Conservation (phyloP, 208 protist species). For the Trypanosoma theileri region DNA sequence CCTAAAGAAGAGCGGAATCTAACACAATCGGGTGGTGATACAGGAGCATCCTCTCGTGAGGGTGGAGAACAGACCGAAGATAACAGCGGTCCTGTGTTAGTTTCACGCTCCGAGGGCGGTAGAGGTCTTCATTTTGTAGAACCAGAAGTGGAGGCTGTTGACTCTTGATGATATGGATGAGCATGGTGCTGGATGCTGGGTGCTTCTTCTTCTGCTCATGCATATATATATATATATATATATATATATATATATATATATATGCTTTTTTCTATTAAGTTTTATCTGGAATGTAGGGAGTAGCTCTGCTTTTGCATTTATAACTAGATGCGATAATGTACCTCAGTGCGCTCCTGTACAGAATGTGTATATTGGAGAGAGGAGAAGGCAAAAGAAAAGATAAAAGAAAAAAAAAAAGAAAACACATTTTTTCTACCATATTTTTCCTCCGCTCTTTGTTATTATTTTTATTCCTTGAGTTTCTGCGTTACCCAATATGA, state of each 20-base stretch:
- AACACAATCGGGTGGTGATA: background rate
- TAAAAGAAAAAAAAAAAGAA: background rate
- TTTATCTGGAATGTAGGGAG: no score
- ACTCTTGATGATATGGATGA: background rate
- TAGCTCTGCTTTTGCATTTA: no score
- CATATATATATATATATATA: constrained; percentile 1
- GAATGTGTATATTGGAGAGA: no score
- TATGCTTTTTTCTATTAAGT: no score
- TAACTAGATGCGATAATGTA: no score
- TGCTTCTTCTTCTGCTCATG: background rate
- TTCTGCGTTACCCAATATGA: background rate
- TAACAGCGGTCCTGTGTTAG: background rate
- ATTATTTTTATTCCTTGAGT: background rate
- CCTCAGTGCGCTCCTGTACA: no score
- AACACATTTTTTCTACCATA: background rate
- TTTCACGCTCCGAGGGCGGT: constrained; percentile 3
- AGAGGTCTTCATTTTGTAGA: background rate
- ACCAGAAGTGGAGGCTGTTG: constrained; percentile 14
- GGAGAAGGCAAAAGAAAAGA: background rate
- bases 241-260: no score
- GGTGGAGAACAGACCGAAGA: constrained; percentile 13
- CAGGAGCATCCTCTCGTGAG: constrained; percentile 13
- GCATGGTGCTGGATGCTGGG: background rate
- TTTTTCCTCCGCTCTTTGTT: no score
- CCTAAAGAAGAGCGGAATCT: background rate